These are phyloP conservation scores for Amanita molliuscula DNA, from an alignment of 768 basidiomycete species.

Conservation along the genomic window DNA sequence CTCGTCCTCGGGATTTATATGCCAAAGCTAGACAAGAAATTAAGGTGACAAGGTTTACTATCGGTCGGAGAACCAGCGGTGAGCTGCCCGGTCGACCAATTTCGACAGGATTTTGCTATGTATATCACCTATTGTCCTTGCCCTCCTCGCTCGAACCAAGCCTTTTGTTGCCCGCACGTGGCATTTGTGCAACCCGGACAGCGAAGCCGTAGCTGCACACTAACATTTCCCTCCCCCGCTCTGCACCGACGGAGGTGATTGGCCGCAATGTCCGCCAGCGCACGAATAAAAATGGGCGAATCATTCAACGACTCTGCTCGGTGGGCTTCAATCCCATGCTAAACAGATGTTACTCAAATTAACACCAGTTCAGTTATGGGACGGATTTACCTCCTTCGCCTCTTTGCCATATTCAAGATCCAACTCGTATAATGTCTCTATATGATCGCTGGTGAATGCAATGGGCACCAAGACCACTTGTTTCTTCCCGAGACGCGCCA, in stretches of 20 bases:
- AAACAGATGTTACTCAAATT: slow-evolving; percentile 12
- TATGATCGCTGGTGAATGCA: slow-evolving; percentile 98
- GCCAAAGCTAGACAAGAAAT: not conserved
- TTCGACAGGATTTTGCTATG: slow-evolving; percentile 1
- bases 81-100: not conserved
- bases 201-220: slow-evolving; percentile 73
- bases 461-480: slow-evolving; percentile 83
- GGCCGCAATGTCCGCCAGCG: slow-evolving; percentile 83
- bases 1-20: not conserved
- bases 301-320: slow-evolving; percentile 90
- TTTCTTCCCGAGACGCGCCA: slow-evolving; percentile 67
- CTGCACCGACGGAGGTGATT: slow-evolving; percentile 63
- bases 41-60: not conserved
- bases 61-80: not conserved
- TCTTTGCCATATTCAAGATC: slow-evolving; percentile 91
- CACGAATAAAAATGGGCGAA: slow-evolving; percentile 92
- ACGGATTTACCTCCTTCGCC: slow-evolving; percentile 65
- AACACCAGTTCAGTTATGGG: slow-evolving; percentile 8
- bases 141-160: slow-evolving; percentile 81
- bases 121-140: slow-evolving; percentile 17
- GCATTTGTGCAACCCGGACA: slow-evolving; percentile 93
- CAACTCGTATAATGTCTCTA: slow-evolving; percentile 95
- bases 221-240: slow-evolving; percentile 53
- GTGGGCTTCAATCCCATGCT: slow-evolving; percentile 88
- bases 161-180: slow-evolving; percentile 80